Evolutionary conservation across 2,329 filamentous ascomycete genomes (phyloP).

Genomic region (Paraconiothyrium brasiliense): DNA sequence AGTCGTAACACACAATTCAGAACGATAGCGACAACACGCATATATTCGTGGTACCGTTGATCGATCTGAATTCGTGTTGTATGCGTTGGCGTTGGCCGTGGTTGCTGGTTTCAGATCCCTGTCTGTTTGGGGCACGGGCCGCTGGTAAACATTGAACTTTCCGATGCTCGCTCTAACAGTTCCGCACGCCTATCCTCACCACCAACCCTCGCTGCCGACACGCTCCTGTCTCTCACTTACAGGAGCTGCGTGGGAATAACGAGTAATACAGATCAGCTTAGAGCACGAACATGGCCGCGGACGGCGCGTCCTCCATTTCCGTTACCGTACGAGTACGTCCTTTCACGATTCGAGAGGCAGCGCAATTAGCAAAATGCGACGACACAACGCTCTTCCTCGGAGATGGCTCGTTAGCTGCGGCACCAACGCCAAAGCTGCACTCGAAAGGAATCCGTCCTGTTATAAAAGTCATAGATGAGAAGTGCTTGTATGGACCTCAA

Average conservation of each 20-base stretch:
- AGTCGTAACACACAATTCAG: neutral
- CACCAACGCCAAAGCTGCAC: conserved; percentile 82
- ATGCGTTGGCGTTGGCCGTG: conserved; percentile 30
- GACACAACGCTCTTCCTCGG: conserved; percentile 93
- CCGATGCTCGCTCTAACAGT: conserved; percentile 34
- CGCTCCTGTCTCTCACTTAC: conserved; percentile 10
- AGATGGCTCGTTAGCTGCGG: conserved; percentile 91
- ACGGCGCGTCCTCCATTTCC: conserved; percentile 60
- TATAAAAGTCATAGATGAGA: conserved; percentile 95
- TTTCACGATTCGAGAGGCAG: conserved; percentile 89
- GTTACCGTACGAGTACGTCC: conserved; percentile 70
- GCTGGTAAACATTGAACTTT: conserved; percentile 30
- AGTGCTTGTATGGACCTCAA: conserved; percentile 77
- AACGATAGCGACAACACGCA: neutral
- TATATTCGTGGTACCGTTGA: neutral
- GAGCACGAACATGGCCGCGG: conserved; percentile 46
- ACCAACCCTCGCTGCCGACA: conserved; percentile 29
- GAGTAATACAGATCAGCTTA: neutral
- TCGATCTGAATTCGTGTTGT: conserved; percentile 8
- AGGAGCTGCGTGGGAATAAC: conserved; percentile 6
- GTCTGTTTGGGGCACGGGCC: conserved; percentile 38
- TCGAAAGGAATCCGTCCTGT: conserved; percentile 89
- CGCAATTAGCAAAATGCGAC: conserved; percentile 82
- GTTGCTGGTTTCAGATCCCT: conserved; percentile 35
- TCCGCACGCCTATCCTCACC: conserved; percentile 30